Conservation (phyloP, 2,329 filamentous ascomycete species). For the Talaromyces funiculosus region DNA sequence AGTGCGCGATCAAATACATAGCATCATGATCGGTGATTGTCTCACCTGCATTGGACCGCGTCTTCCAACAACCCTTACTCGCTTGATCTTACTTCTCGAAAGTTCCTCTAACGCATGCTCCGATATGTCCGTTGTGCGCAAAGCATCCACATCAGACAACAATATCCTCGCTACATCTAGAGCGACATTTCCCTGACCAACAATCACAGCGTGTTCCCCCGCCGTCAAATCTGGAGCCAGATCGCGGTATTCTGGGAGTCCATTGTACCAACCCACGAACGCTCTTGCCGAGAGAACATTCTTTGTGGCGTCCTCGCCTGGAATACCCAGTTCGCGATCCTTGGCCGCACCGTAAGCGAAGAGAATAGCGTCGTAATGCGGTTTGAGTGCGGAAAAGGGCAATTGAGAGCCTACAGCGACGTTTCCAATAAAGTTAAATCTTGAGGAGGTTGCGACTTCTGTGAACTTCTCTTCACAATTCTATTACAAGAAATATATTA, state of each 20-base stretch:
- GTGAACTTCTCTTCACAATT: conserved; percentile 94
- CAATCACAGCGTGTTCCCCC: conserved; percentile 76
- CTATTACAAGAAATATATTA: conserved; percentile 39
- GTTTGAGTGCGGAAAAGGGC: conserved; percentile 62
- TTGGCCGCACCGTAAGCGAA: conserved; percentile 89
- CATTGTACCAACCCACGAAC: conserved; percentile 99
- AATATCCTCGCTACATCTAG: conserved; percentile 88
- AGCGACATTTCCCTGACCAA: conserved; percentile 95
- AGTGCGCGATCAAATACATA: not conserved
- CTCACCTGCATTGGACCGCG: conserved; percentile 79
- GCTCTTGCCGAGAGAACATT: conserved; percentile 80
- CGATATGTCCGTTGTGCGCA: conserved; percentile 82
- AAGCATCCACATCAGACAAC: conserved; percentile 64
- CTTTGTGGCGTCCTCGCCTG: conserved; percentile 64
- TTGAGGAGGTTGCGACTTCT: conserved; percentile 73
- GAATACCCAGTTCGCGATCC: conserved; percentile 71
- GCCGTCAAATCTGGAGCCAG: conserved; percentile 67
- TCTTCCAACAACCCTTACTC: conserved; percentile 81
- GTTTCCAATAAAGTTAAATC: conserved; percentile 90
- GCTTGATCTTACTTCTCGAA: conserved; percentile 65
- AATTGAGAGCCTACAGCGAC: conserved; percentile 68
- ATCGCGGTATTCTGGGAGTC: conserved; percentile 71
- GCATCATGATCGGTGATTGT: not conserved
- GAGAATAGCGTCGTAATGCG: conserved; percentile 85
- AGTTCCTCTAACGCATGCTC: conserved; percentile 73